Evolutionary conservation across 768 basidiomycete genomes (phyloP).

Genomic region (Chiua virens): DNA sequence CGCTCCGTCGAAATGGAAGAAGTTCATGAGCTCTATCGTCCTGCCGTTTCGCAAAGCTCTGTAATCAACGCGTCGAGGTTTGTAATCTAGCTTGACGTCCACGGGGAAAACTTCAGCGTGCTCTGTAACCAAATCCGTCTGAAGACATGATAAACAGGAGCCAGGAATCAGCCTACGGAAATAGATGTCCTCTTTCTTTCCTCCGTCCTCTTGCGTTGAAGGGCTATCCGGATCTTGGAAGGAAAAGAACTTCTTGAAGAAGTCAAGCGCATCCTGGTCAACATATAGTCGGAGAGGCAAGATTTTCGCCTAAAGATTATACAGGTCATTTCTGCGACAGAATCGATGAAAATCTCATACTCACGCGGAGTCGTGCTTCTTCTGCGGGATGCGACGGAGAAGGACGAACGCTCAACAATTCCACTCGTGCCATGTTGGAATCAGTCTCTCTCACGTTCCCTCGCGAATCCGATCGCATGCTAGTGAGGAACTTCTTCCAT

Average conservation of each 20-base stretch:
- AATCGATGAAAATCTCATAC: not conserved
- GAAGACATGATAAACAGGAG: not conserved
- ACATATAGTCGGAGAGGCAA: constrained; percentile 90
- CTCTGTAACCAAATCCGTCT: constrained; percentile 47
- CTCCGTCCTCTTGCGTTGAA: constrained; percentile 32
- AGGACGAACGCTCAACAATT: constrained; percentile 73
- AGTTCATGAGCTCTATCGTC: constrained; percentile 98
- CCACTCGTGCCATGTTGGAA: constrained; percentile 91
- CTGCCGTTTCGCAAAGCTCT: constrained; percentile 84
- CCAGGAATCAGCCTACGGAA: constrained; percentile 55
- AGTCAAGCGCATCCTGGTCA: constrained; percentile 98
- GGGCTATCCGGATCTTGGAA: constrained; percentile 66
- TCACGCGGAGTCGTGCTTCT: constrained; percentile 72
- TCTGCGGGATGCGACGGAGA: constrained; percentile 64
- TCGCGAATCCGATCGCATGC: constrained; percentile 76
- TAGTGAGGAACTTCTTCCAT: constrained; percentile 96
- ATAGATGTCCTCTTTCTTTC: constrained; percentile 52
- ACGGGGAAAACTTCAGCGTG: constrained; percentile 94
- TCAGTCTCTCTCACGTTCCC: constrained; percentile 90
- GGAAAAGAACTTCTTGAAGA: constrained; percentile 93
- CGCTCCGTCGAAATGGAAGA: constrained; percentile 98
- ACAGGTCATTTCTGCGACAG: constrained; percentile 1
- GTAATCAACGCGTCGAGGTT: constrained; percentile 96
- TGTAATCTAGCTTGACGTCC: constrained; percentile 96
- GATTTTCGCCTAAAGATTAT: constrained; percentile 69